These are phyloP conservation scores for Tillandsia fasciculata DNA, from an alignment of 176 grass and related monocot species.

Conservation along the genomic window DNA sequence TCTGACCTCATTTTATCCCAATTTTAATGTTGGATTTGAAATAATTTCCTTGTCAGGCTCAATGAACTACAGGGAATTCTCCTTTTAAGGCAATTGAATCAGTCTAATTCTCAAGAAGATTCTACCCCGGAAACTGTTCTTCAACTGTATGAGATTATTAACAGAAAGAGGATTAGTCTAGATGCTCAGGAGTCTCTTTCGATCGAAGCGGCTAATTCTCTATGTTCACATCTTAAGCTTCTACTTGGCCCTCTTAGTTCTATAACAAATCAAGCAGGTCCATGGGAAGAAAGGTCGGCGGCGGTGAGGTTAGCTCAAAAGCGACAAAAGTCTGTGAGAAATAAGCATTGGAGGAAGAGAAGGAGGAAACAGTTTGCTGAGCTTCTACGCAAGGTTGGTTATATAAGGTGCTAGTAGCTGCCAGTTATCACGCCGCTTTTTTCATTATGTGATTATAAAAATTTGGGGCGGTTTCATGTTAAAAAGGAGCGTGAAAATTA, in stretches of 20 bases:
- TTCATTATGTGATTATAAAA: background rate
- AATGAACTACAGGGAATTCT: constrained; percentile 56
- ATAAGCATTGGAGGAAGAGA: constrained; percentile 83
- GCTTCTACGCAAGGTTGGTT: constrained; percentile 49
- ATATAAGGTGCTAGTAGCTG: background rate
- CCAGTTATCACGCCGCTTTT: background rate
- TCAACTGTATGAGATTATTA: constrained; percentile 29
- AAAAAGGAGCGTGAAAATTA: constrained; percentile 53
- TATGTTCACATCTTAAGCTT: constrained; percentile 39
- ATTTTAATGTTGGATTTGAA: too few species aligned
- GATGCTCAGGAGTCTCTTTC: constrained; percentile 50
- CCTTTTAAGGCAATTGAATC: constrained; percentile 9
- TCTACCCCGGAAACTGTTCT: background rate
- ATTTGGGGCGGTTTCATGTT: constrained; percentile 18
- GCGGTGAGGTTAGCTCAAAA: constrained; percentile 54
- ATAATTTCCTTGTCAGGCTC: constrained; percentile 28
- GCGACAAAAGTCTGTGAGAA: constrained; percentile 76
- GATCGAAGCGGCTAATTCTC: constrained; percentile 49
- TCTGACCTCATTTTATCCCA: too few species aligned
- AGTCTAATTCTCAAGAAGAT: constrained; percentile 15
- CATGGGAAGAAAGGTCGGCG: constrained; percentile 58
- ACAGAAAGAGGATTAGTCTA: constrained; percentile 32
- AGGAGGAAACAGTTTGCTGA: constrained; percentile 52
- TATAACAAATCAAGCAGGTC: constrained; percentile 21
- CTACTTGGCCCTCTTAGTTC: constrained; percentile 52